Percentiles rank a stretch among this genome's conserved stretches.
Evolutionary conservation across 1,284 basidiomycete species (phyloP).

Genomic region (Phenoliferia sp.): DNA sequence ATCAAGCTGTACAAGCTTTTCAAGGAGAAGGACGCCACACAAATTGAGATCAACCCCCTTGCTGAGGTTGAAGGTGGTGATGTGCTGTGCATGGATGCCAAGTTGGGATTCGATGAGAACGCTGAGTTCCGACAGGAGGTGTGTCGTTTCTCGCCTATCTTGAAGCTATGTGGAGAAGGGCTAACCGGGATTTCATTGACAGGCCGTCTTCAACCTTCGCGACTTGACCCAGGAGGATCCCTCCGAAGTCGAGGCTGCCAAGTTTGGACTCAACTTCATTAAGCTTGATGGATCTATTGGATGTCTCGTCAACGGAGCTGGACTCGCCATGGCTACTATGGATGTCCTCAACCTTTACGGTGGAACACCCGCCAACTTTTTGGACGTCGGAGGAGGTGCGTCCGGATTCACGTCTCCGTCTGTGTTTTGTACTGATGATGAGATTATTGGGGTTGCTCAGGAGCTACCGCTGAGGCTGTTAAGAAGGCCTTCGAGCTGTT

Average conservation of each 20-base stretch:
- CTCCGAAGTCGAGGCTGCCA: constrained; percentile 71
- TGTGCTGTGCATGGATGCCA: constrained; percentile 99
- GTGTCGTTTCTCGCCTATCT: background rate
- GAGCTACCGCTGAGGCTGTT: constrained; percentile 95
- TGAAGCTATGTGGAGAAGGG: background rate
- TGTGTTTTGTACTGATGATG: too few relatives aligned
- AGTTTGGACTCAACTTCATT: constrained; percentile 94
- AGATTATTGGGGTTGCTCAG: constrained; percentile 50
- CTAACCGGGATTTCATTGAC: background rate
- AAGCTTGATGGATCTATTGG: constrained; percentile 98
- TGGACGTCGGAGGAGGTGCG: constrained; percentile 88
- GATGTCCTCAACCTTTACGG: constrained; percentile 94
- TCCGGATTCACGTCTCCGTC: too few relatives aligned
- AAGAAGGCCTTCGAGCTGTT: constrained; percentile 99
- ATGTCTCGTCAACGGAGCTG: constrained; percentile 97
- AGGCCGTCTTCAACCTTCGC: constrained; percentile 79
- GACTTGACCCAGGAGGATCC: constrained; percentile 94
- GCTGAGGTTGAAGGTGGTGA: constrained; percentile 90
- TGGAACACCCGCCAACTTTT: constrained; percentile 95
- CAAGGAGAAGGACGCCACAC: constrained; percentile 98
- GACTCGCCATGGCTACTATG: constrained; percentile 99
- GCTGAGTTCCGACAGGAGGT: constrained; percentile 89
- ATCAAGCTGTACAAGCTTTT: constrained; percentile 93
- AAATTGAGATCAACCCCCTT: constrained; percentile 99
- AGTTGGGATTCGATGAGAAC: constrained; percentile 99